A percentile compares a stretch with the other conserved stretches of the same genome.
Conservation (phyloP, 1,284 basidiomycete species). For the Filobasidium uniguttulatum region DNA sequence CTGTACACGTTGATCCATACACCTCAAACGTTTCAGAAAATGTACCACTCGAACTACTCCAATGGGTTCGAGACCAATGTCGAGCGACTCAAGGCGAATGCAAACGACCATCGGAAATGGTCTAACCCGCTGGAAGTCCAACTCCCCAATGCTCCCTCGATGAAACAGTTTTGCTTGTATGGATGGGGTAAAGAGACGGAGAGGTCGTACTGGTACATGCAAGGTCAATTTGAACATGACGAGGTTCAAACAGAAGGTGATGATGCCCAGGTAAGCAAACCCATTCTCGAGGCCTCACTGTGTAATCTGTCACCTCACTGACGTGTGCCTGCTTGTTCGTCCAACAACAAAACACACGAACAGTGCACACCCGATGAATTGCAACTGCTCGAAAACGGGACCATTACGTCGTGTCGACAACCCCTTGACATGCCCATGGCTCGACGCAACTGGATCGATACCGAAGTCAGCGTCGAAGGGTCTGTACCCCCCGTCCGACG, state of each 20-base stretch:
- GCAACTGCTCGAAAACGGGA: constrained; percentile 9
- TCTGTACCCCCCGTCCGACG: constrained; percentile 54
- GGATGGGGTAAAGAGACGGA: constrained; percentile 96
- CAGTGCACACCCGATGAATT: constrained; percentile 13
- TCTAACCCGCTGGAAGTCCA: constrained; percentile 85
- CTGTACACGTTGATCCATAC: constrained; percentile 76
- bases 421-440: constrained; percentile 49
- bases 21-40: constrained; percentile 70
- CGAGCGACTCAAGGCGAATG: constrained; percentile 49
- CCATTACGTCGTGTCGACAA: constrained; percentile 37
- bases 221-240: constrained; percentile 55
- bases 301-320: background rate
- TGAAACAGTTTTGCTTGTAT: constrained; percentile 60
- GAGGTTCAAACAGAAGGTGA: constrained; percentile 45
- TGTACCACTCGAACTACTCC: constrained; percentile 84
- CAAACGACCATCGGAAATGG: constrained; percentile 57
- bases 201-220: constrained; percentile 49
- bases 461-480: constrained; percentile 56
- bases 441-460: constrained; percentile 67
- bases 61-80: constrained; percentile 76
- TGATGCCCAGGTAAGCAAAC: constrained; percentile 24
- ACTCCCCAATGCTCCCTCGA: constrained; percentile 9
- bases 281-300: too few species aligned
- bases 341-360: too few species aligned
- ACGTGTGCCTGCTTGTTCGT: background rate